Base-by-base conservation (phyloP, 164 flowering plant species). In the Aristolochia fimbriata region DNA sequence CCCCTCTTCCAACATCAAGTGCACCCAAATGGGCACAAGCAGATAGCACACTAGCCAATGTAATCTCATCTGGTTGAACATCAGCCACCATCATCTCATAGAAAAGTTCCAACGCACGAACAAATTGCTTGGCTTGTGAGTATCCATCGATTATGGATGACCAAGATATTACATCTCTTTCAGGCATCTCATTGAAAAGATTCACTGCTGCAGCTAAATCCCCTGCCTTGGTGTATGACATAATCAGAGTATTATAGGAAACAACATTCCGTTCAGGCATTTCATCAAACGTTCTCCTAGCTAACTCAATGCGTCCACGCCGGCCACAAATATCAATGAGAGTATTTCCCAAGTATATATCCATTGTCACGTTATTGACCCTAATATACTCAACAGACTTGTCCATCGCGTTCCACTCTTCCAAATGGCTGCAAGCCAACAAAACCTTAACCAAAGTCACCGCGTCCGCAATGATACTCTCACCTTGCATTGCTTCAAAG, bases 171-270 rank as follows among this genome's bases (percentile, higher is more conserved):
- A 83, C 81, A 73, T 88, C 87, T 64, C 74, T 81, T 20, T 33
- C 50, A 0, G 87, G 83, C 88, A 86, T 81, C 9, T 74, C 76
- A 64, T 82, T 77, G 66, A 88, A 88, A 20, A 79, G 62, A 52
- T 55, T 69, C 66, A 68, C 57, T 3, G 88, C 90, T 27, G 57
- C 59, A n/a, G 30, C 71, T 43, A 81, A 70, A 60, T 80, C 59
- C 37, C 84, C 77, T 4, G 55, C 70, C 65, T 78, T 86, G 15
- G 74, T 81, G 67, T 76, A 76, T 17, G 72, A 80, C 27, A 27
- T 71, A 46, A 86, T 74, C 85, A 88, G 74, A 15, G 92, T 58
- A 67, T 86, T 88, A 85, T 87, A 85, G 62, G 96, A 81, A 52
- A 88, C 86, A 22, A 73, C 31, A 61, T 85, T 88, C 60, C 68